A percentile compares a stretch with the other conserved stretches of the same genome.
These are phyloP conservation scores for Corinectria fuckeliana DNA, from an alignment of 2,329 filamentous ascomycete species.

Conservation along the genomic window DNA sequence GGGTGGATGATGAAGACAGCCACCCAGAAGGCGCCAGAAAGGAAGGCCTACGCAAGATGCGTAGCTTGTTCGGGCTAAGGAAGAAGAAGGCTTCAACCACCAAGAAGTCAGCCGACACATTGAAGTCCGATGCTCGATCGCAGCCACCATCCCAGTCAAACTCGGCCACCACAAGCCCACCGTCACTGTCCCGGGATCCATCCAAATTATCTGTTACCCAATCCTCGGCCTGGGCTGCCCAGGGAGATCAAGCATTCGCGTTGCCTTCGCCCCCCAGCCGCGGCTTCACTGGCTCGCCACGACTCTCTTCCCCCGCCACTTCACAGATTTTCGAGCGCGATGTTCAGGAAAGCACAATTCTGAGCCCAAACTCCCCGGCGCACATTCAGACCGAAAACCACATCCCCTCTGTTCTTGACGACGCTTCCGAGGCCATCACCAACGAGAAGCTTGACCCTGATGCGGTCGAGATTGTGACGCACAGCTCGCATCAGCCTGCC, in stretches of 20 bases:
- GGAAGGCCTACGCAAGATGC: conserved; percentile 55
- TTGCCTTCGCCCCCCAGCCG: conserved; percentile 70
- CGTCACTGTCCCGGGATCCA: conserved; percentile 42
- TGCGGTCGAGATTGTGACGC: conserved; percentile 90
- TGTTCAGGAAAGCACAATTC: conserved; percentile 78
- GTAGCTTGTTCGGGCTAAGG: conserved; percentile 65
- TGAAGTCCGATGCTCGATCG: conserved; percentile 28
- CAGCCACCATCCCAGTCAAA: conserved; percentile 45
- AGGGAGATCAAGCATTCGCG: conserved; percentile 51
- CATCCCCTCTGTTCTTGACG: conserved; percentile 90
- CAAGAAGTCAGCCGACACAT: conserved; percentile 22
- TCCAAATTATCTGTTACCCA: conserved; percentile 48
- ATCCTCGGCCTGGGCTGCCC: conserved; percentile 51
- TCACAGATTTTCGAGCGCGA: conserved; percentile 92
- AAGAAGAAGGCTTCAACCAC: conserved; percentile 59
- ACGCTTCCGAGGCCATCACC: conserved; percentile 90
- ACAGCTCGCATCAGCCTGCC: conserved; percentile 82
- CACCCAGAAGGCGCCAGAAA: conserved; percentile 27
- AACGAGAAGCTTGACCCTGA: conserved; percentile 85
- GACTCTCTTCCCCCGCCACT: conserved; percentile 77
- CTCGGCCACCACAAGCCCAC: conserved; percentile 41
- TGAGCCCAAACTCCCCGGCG: conserved; percentile 76
- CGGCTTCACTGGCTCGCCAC: conserved; percentile 73
- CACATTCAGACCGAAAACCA: conserved; percentile 95
- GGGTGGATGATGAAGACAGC: conserved; percentile 50